Conservation (phyloP, 2,329 filamentous ascomycete species). For the Pestalotiopsis sp. region DNA sequence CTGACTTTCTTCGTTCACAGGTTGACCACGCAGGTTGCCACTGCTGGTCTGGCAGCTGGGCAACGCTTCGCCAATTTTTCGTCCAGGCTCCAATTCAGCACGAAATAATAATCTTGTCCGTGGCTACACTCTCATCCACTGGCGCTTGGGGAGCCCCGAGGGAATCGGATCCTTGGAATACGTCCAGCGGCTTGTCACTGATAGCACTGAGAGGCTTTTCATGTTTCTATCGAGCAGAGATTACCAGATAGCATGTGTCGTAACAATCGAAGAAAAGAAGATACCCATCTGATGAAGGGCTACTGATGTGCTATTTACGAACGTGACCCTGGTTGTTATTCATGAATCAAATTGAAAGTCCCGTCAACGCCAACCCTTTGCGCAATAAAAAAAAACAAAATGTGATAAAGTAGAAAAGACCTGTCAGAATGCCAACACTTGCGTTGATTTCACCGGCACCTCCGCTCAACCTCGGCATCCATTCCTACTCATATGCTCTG, state of each 20-base stretch:
- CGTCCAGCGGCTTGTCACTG: background rate
- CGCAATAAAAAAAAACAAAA: background rate
- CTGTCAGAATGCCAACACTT: background rate
- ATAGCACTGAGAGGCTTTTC: background rate
- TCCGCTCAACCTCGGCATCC: background rate
- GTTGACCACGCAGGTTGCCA: slow-evolving; percentile 63
- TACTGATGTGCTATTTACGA: background rate
- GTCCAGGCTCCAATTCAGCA: slow-evolving; percentile 73
- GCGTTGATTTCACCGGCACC: no score
- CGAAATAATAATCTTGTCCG: slow-evolving; percentile 34
- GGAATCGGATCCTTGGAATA: background rate
- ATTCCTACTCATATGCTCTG: background rate
- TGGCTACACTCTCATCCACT: background rate
- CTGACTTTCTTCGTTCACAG: slow-evolving; percentile 36
- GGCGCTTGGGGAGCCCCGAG: background rate
- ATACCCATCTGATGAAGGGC: slow-evolving; percentile 1
- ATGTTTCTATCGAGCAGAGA: background rate
- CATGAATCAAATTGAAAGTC: background rate
- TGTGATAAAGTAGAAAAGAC: background rate
- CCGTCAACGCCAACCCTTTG: slow-evolving; percentile 1
- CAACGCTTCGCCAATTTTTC: slow-evolving; percentile 71
- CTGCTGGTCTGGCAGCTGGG: slow-evolving; percentile 53
- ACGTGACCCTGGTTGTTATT: background rate
- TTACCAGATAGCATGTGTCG: background rate
- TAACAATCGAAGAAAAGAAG: background rate